Evolutionary conservation across 2,329 filamentous ascomycete species (phyloP).

Genomic region (Aspergillus sp.): DNA sequence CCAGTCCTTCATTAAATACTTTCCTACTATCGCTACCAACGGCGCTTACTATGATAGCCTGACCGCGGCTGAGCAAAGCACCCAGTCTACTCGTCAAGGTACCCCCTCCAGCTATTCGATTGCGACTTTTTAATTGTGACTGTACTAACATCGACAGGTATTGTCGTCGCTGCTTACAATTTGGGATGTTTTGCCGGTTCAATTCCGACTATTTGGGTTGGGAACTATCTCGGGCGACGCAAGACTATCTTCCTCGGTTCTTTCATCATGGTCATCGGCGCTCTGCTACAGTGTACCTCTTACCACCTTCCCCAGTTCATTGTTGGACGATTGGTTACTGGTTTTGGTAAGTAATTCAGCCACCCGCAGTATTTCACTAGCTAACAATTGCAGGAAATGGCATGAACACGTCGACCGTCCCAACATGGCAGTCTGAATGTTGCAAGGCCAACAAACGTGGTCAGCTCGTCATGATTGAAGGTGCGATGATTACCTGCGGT

Average conservation of each 20-base stretch:
- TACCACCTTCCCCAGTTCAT: constrained; percentile 52
- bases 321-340: constrained; percentile 52
- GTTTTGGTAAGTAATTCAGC: constrained; percentile 40
- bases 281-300: constrained; percentile 49
- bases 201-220: constrained; percentile 51
- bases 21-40: constrained; percentile 42
- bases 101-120: not conserved
- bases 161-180: constrained; percentile 46
- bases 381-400: constrained; percentile 37
- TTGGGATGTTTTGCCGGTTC: constrained; percentile 54
- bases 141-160: constrained; percentile 25
- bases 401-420: constrained; percentile 54
- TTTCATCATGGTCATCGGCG: constrained; percentile 52
- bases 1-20: constrained; percentile 41
- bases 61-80: constrained; percentile 11
- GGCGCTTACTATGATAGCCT: constrained; percentile 18
- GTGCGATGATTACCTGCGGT: constrained; percentile 52
- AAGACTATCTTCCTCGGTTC: constrained; percentile 52
- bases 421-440: constrained; percentile 54
- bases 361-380: not conserved
- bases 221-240: constrained; percentile 53
- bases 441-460: constrained; percentile 52
- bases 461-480: constrained; percentile 55
- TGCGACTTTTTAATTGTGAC: no score
- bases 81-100: constrained; percentile 40